Evolutionary conservation across 371 early-diverging fungal genomes (phyloP).

Genomic region (Mortierella sp.): DNA sequence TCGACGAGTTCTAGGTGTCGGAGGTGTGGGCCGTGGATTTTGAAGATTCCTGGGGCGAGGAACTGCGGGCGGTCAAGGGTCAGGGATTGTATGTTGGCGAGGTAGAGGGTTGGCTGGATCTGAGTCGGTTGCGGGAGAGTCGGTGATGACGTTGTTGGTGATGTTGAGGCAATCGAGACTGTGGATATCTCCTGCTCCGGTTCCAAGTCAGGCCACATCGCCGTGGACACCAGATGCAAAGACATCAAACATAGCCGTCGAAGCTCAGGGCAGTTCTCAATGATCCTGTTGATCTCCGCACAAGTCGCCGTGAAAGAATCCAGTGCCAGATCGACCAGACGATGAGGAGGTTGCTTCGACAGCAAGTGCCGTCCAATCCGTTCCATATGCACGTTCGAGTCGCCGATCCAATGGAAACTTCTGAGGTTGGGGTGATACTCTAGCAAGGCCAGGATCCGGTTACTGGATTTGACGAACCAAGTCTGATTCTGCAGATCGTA

Average conservation of each 20-base stretch:
- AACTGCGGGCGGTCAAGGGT: conserved; percentile 22
- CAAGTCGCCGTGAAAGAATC: conserved; percentile 10
- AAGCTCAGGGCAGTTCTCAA: conserved; percentile 21
- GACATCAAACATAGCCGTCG: conserved; percentile 20
- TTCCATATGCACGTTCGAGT: conserved; percentile 24
- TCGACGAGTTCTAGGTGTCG: conserved; percentile 10
- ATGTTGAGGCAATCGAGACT: not conserved
- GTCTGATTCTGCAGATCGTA: conserved; percentile 10
- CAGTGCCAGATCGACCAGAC: conserved; percentile 28
- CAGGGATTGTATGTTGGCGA: conserved; percentile 4
- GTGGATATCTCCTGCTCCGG: not conserved
- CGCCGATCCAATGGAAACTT: conserved; percentile 36
- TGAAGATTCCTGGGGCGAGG: not conserved
- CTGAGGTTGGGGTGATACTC: conserved; percentile 25
- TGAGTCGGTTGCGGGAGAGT: not conserved
- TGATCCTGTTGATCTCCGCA: conserved; percentile 25
- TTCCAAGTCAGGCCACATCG: conserved; percentile 22
- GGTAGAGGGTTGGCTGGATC: not conserved
- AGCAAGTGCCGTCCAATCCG: conserved; percentile 27
- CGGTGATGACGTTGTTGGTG: not conserved
- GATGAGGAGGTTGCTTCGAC: conserved; percentile 6
- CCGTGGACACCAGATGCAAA: not conserved
- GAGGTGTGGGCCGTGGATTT: conserved; percentile 20
- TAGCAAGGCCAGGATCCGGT: conserved; percentile 28
- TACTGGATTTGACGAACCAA: conserved; percentile 34